Base-by-base conservation (phyloP, 2,329 filamentous ascomycete genomes). In the Leptographium lundbergii region DNA sequence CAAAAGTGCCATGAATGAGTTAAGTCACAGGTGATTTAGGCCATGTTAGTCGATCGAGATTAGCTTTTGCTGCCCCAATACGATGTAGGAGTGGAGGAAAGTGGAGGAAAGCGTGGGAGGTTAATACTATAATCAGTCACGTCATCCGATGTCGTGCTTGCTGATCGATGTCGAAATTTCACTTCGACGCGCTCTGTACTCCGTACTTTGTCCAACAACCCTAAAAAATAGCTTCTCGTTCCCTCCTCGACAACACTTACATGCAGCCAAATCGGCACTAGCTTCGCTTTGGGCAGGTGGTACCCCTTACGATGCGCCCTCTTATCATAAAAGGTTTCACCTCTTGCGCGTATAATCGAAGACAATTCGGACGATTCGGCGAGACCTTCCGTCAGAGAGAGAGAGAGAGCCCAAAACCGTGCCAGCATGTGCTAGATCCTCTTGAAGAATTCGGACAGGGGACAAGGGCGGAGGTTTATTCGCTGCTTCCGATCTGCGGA, bases 71-170 rank as follows among this genome's bases (percentile, higher is more conserved):
- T 51, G 6, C 27, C 48, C n/a, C 48, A n/a, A 36, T 22, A 36
- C n/a, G 9, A 6, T 36, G 27, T 3, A 34, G 32, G 32, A 9
- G 32, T 34, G 32, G 19, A n/a, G n/a, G 2, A 36, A 6, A 25
- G 6, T 25, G 14, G 32, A 19, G 25, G 13, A 22, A 19, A 39
- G 53, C 9, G 34, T 5, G n/a, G 34, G 19, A 48, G 17, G 17
- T 7, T 22, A 56, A 47, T 24, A 19, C 25, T 7, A 13, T 7
- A n/a, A 22, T 42, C 42, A 17, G 25, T 47, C 42, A 34, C 42
- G 36, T 56, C 27, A 56, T 48, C 25, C 6, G 56, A 57, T 57
- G 56, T 34, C 56, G 56, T 57, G 56, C 56, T 57, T n/a, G 29
- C 22, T 11, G 22, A 14, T 39, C 19, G 48, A 57, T 57, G 56